Percentiles rank a stretch among this genome's conserved stretches.
Evolutionary conservation across 345 rosid species (phyloP).

Genomic region (Pistacia atlantica): DNA sequence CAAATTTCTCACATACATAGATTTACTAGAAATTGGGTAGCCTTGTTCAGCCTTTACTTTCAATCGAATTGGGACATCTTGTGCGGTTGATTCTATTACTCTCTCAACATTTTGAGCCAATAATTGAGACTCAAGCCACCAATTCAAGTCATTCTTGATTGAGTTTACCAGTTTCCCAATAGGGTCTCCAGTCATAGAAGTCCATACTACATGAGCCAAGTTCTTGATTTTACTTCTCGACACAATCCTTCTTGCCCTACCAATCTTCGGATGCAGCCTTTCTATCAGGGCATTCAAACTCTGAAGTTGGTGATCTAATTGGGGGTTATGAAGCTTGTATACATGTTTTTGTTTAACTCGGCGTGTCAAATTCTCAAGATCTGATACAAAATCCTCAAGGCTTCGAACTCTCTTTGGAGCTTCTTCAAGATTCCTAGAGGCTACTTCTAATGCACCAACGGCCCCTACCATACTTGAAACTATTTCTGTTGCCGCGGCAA

Average conservation of each 20-base stretch:
- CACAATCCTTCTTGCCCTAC: conserved; percentile 28
- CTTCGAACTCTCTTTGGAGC: conserved; percentile 35
- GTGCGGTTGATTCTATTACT: conserved; percentile 30
- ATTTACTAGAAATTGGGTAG: conserved; percentile 29
- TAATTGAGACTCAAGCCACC: conserved; percentile 42
- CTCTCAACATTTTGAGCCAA: conserved; percentile 33
- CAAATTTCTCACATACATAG: conserved; percentile 25
- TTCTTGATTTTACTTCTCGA: conserved; percentile 27
- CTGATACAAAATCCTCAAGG: conserved; percentile 30
- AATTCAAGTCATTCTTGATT: conserved; percentile 32
- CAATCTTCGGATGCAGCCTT: conserved; percentile 31
- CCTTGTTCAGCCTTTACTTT: conserved; percentile 34
- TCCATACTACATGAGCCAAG: conserved; percentile 30
- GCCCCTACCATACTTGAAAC: conserved; percentile 33
- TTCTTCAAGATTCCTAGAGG: conserved; percentile 37
- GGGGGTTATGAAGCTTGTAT: conserved; percentile 33
- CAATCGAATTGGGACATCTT: conserved; percentile 17
- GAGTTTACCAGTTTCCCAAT: conserved; percentile 23
- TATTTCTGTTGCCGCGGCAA: conserved; percentile 28
- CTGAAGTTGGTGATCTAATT: conserved; percentile 30
- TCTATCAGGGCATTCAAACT: conserved; percentile 30
- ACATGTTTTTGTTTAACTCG: conserved; percentile 25
- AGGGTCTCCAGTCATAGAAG: conserved; percentile 36
- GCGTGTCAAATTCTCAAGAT: conserved; percentile 29
- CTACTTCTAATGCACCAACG: conserved; percentile 33